Percentiles rank a stretch among this genome's conserved stretches.
Evolutionary conservation across 148 eudicot genomes (phyloP).

Genomic region (Cornus florida): DNA sequence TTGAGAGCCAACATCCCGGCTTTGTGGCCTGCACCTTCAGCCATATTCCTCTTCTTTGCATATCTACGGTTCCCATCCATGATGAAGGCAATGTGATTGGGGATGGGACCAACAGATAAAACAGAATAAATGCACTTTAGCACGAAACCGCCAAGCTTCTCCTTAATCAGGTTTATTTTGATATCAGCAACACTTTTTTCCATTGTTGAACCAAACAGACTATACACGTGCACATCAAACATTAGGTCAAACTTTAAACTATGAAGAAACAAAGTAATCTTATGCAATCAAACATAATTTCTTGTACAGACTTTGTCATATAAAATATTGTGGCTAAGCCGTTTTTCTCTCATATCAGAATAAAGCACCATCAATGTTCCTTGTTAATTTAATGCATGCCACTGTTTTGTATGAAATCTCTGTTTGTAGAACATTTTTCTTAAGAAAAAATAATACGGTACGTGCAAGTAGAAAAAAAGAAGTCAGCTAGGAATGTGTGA

Average conservation of each 20-base stretch:
- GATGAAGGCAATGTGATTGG: constrained; percentile 61
- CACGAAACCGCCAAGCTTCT: constrained; percentile 16
- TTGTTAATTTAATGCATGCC: too few species aligned
- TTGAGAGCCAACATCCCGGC: constrained; percentile 41
- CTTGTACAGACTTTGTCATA: too few species aligned
- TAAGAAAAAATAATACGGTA: too few species aligned
- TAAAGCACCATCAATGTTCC: too few species aligned
- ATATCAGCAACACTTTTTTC: background rate
- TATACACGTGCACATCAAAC: background rate
- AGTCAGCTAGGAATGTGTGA: too few species aligned
- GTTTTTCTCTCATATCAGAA: too few species aligned
- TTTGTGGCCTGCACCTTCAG: constrained; percentile 48
- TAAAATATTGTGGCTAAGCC: too few species aligned
- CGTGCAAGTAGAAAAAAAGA: too few species aligned
- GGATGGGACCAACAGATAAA: constrained; percentile 49
- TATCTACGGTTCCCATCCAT: constrained; percentile 76
- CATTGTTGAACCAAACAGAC: background rate
- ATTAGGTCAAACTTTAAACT: background rate
- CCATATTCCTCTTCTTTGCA: constrained; percentile 41
- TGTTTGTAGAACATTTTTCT: too few species aligned
- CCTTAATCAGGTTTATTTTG: background rate
- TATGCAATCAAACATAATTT: too few species aligned
- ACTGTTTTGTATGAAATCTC: too few species aligned
- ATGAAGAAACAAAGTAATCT: too few species aligned
- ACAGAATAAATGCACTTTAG: constrained; percentile 38